Evolutionary conservation across 257 asterid species (phyloP).

Genomic region (Przewalskia tangutica): DNA sequence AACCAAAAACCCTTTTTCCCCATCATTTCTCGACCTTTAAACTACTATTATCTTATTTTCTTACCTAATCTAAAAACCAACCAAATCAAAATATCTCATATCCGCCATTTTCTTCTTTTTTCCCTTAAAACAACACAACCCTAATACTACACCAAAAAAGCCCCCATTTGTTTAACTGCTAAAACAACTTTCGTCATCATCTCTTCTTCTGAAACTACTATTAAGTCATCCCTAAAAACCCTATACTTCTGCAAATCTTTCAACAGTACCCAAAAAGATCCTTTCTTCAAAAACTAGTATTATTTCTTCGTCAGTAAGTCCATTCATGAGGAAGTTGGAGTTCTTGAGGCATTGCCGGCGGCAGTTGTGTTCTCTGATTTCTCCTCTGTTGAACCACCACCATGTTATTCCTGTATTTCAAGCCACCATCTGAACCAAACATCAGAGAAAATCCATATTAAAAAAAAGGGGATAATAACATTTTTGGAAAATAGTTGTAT

Average conservation of each 20-base stretch:
- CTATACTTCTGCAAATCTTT: neutral
- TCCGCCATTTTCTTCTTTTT: neutral
- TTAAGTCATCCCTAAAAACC: neutral
- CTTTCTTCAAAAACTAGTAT: neutral
- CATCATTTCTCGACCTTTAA: neutral
- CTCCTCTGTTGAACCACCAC: constrained; percentile 23
- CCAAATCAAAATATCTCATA: constrained; percentile 11
- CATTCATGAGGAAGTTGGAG: constrained; percentile 71
- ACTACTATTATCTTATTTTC: neutral
- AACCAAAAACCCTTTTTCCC: constrained; percentile 28
- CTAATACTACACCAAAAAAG: constrained; percentile 10
- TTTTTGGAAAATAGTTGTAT: no score
- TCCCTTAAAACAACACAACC: neutral
- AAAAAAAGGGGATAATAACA: no score
- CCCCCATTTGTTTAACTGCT: neutral
- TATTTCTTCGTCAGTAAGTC: constrained; percentile 38
- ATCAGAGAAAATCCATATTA: neutral
- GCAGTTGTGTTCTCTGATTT: constrained; percentile 6
- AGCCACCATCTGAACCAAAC: neutral
- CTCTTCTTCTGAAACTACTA: neutral
- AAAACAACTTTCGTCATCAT: neutral
- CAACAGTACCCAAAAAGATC: neutral
- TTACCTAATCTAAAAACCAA: constrained; percentile 3
- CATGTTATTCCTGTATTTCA: constrained; percentile 8
- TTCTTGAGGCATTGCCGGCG: constrained; percentile 25